Conservation (phyloP, 441 rosid species). For the Hypseocharis bilobata region DNA sequence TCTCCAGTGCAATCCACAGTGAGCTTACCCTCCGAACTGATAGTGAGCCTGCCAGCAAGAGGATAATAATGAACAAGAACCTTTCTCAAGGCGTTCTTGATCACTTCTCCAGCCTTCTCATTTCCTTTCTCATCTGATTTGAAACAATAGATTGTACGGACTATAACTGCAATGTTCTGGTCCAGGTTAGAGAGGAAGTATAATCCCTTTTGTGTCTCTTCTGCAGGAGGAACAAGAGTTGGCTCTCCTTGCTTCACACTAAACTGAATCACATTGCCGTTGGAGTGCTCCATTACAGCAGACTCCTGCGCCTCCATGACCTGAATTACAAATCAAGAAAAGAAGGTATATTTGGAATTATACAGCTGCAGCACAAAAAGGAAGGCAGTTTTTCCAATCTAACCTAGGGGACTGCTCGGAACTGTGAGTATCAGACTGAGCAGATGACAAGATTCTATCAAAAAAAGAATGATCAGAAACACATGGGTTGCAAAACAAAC, state of each 20-base stretch:
- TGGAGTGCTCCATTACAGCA: slow-evolving; percentile 31
- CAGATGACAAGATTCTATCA: no score
- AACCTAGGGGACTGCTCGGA: no score
- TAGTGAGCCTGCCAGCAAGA: slow-evolving; percentile 56
- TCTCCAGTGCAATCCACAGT: slow-evolving; percentile 65
- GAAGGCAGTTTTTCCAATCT: no score
- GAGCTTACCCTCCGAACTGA: slow-evolving; percentile 67
- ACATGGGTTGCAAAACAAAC: not conserved
- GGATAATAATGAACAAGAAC: slow-evolving; percentile 69
- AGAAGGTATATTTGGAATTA: not conserved
- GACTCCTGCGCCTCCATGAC: slow-evolving; percentile 35
- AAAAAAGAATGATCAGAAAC: not conserved
- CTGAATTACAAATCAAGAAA: slow-evolving; percentile 23
- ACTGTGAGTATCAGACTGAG: no score
- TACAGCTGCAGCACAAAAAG: not conserved
- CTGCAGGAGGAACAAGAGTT: slow-evolving; percentile 43
- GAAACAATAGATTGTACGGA: slow-evolving; percentile 65
- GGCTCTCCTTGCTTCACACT: slow-evolving; percentile 39
- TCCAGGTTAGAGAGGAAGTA: slow-evolving; percentile 75
- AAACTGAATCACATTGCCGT: slow-evolving; percentile 31
- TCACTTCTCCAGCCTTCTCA: slow-evolving; percentile 45
- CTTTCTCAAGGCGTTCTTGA: slow-evolving; percentile 51
- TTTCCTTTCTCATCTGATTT: slow-evolving; percentile 54
- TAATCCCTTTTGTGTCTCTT: slow-evolving; percentile 51
- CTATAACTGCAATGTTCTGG: slow-evolving; percentile 64